These are phyloP conservation scores for Debaryomyces coudertii DNA, from an alignment of 1,139 yeast genomes.

Conservation along the genomic window DNA sequence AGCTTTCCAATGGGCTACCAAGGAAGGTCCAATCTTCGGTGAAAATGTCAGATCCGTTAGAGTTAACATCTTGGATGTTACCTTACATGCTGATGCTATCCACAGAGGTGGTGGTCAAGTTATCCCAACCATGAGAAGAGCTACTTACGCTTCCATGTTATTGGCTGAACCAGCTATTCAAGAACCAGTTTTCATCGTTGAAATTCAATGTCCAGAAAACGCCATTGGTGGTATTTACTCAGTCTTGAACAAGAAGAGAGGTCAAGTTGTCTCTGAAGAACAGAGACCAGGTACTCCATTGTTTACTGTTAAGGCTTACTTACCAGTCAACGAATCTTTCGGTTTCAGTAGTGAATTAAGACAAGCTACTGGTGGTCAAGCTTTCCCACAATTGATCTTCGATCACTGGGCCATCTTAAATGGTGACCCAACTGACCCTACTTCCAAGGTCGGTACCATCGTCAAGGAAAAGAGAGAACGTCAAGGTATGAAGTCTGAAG, in stretches of 20 bases:
- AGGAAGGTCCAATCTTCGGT: constrained; percentile 99
- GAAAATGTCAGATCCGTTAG: constrained; percentile 96
- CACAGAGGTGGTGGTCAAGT: constrained; percentile 99
- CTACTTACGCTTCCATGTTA: constrained; percentile 95
- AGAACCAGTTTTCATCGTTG: constrained; percentile 99
- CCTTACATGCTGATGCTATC: constrained; percentile 99
- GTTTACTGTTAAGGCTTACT: constrained; percentile 98
- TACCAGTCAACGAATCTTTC: constrained; percentile 99
- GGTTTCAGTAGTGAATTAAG: constrained; percentile 99
- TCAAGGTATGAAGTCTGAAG: constrained; percentile 95
- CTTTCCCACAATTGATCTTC: constrained; percentile 99
- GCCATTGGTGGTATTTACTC: constrained; percentile 99
- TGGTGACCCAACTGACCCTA: constrained; percentile 92
- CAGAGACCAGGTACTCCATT: constrained; percentile 99
- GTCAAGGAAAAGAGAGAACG: constrained; percentile 92
- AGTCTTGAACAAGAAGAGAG: constrained; percentile 99
- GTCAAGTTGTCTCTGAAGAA: constrained; percentile 98
- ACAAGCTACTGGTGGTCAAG: constrained; percentile 99
- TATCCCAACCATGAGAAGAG: constrained; percentile 99
- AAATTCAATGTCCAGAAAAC: constrained; percentile 98
- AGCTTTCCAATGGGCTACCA: constrained; percentile 99
- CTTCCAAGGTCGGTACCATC: constrained; percentile 93
- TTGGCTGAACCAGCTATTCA: constrained; percentile 99
- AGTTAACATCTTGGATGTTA: constrained; percentile 98
- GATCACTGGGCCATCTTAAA: constrained; percentile 94